phyloP scores from a whole-genome alignment of 768 basidiomycete species.

The Rhizopogon vesiculosus region DNA sequence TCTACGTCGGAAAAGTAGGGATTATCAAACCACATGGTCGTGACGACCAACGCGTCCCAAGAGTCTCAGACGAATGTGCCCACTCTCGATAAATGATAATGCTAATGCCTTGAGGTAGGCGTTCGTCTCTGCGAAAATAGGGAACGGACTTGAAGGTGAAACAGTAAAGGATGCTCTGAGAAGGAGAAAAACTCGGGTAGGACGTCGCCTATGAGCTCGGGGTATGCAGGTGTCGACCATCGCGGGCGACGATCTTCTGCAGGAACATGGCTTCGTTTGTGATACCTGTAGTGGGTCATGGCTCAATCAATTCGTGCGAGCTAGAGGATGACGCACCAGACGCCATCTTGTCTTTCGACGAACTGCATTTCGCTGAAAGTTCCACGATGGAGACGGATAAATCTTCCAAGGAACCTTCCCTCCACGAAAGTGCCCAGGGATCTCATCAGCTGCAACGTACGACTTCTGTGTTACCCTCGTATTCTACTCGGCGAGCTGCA shows the following conservation, averaged over 20 bases:
- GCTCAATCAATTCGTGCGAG: neutral
- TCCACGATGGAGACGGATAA: constrained; percentile 29
- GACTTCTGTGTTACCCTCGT: constrained; percentile 3
- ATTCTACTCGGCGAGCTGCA: neutral
- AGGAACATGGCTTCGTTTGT: too few relatives aligned
- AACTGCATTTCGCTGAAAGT: constrained; percentile 39
- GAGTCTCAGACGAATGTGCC: constrained; percentile 36
- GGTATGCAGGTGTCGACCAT: constrained; percentile 47
- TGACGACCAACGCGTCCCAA: constrained; percentile 48
- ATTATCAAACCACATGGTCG: constrained; percentile 42
- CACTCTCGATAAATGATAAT: constrained; percentile 16
- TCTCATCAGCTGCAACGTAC: constrained; percentile 20
- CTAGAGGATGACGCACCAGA: constrained; percentile 34
- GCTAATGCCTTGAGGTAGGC: constrained; percentile 22
- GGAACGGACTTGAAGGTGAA: constrained; percentile 12
- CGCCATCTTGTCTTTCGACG: constrained; percentile 39
- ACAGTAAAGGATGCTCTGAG: constrained; percentile 22
- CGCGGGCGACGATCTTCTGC: constrained; percentile 4
- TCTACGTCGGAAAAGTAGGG: constrained; percentile 39
- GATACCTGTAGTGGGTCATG: neutral
- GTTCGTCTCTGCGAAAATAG: constrained; percentile 20
- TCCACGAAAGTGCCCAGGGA: constrained; percentile 51
- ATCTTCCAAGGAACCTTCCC: constrained; percentile 8
- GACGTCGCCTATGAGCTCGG: constrained; percentile 45
- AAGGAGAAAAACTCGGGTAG: constrained; percentile 35